Percentiles rank a stretch among this genome's conserved stretches.
Evolutionary conservation across 139 green algal species (phyloP).

Genomic region (Chlorella ohadii): DNA sequence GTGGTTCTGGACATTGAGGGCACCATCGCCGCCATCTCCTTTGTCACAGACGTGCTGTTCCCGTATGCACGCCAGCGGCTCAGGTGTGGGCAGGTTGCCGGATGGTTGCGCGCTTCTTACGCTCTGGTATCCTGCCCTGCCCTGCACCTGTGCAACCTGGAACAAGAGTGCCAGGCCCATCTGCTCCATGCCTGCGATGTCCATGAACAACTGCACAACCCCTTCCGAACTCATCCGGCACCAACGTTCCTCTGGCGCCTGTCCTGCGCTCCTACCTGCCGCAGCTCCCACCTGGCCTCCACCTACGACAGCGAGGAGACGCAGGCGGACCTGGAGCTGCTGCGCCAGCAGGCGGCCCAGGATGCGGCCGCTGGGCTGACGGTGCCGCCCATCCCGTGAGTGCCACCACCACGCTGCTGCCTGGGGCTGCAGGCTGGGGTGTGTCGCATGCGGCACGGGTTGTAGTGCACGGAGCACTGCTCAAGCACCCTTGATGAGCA

Average conservation of each 20-base stretch:
- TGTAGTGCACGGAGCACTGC: too few species aligned
- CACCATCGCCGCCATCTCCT: conserved; percentile 92
- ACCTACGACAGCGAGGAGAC: conserved; percentile 71
- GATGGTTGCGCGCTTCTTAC: too few species aligned
- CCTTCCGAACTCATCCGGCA: too few species aligned
- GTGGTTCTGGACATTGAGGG: conserved; percentile 97
- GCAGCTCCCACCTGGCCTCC: conserved; percentile 61
- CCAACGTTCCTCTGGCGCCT: too few species aligned
- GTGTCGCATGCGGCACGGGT: too few species aligned
- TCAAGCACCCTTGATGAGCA: too few species aligned
- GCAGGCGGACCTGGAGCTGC: conserved; percentile 71
- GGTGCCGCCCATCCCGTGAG: conserved; percentile 22
- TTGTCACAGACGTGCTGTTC: conserved; percentile 90
- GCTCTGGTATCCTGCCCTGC: background rate
- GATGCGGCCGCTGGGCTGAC: conserved; percentile 25
- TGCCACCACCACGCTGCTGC: too few species aligned
- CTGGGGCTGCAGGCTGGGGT: too few species aligned
- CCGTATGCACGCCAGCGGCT: conserved; percentile 74
- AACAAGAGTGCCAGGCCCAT: too few species aligned
- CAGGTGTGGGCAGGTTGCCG: background rate
- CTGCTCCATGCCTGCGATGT: too few species aligned
- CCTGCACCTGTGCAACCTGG: too few species aligned
- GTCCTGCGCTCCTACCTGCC: background rate
- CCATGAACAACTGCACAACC: too few species aligned
- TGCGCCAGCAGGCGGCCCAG: conserved; percentile 61